Evolutionary conservation across 768 basidiomycete species (phyloP).

Genomic region (Ramaria sp.): DNA sequence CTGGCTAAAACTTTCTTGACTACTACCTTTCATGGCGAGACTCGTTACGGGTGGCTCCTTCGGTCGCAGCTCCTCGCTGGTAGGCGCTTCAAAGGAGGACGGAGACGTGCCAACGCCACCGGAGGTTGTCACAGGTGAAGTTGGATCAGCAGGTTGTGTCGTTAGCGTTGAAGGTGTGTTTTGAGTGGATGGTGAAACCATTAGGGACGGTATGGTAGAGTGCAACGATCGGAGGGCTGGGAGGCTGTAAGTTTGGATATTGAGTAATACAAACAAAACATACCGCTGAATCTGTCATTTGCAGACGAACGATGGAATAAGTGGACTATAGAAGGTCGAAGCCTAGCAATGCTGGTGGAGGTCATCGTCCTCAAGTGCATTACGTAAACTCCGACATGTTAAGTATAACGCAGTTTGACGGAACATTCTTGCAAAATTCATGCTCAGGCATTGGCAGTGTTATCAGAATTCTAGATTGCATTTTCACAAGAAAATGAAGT

Average conservation of each 20-base stretch:
- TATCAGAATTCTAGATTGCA: no score
- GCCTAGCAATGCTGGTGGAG: background rate
- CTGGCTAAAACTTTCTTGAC: conserved; percentile 76
- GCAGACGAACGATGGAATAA: background rate
- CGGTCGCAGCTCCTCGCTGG: conserved; percentile 10
- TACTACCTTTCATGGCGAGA: conserved; percentile 68
- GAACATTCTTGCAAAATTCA: background rate
- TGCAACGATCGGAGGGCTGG: conserved; percentile 47
- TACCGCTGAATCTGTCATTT: background rate
- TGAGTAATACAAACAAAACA: background rate
- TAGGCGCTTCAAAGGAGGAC: conserved; percentile 5
- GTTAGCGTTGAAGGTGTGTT: background rate
- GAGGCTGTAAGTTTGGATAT: background rate
- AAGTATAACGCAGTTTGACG: background rate
- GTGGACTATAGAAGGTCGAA: background rate
- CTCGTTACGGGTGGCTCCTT: conserved; percentile 48
- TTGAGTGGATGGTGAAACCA: conserved; percentile 25
- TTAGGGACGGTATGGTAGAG: conserved; percentile 31
- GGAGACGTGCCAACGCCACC: conserved; percentile 9
- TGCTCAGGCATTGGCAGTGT: no score
- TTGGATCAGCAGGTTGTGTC: conserved; percentile 19
- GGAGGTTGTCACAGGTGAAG: conserved; percentile 33
- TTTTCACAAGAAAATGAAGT: no score
- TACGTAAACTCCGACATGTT: background rate
- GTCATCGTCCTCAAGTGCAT: background rate